Percentiles rank a stretch among this genome's conserved stretches.
Evolutionary conservation across 495 filamentous ascomycete genomes (phyloP).

Genomic region (Chlorociboria aeruginascens): DNA sequence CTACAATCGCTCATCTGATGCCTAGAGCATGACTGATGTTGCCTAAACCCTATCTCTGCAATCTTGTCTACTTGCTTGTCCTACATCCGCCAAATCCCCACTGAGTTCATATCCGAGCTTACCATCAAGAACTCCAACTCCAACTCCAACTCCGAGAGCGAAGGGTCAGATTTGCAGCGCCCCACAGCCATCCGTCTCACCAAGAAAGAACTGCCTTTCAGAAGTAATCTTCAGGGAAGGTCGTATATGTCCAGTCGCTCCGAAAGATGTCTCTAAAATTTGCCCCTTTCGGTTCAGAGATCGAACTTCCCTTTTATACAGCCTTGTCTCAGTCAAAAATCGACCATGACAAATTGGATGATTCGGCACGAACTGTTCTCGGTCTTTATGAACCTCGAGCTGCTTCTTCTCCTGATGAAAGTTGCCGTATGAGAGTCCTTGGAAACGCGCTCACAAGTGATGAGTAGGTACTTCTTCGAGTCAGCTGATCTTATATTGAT

Average conservation of each 20-base stretch:
- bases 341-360: constrained; percentile 91
- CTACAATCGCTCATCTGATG: too few species aligned
- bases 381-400: constrained; percentile 80
- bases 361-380: constrained; percentile 75
- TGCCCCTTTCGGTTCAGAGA: constrained; percentile 81
- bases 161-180: too few species aligned
- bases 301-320: constrained; percentile 90
- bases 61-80: not conserved
- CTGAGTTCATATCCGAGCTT: too few species aligned
- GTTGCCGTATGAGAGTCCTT: constrained; percentile 77
- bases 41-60: too few species aligned
- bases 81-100: not conserved
- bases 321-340: constrained; percentile 82
- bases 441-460: constrained; percentile 72
- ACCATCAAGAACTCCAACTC: not conserved
- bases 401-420: constrained; percentile 52
- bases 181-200: too few species aligned
- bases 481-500: not conserved
- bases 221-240: not conserved
- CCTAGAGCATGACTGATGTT: too few species aligned
- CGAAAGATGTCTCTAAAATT: constrained; percentile 41
- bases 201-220: not conserved
- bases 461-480: constrained; percentile 44
- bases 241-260: not conserved
- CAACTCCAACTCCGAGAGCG: not conserved